phyloP scores from a whole-genome alignment of 345 rosid genomes.

The Moricandia moricandioides region DNA sequence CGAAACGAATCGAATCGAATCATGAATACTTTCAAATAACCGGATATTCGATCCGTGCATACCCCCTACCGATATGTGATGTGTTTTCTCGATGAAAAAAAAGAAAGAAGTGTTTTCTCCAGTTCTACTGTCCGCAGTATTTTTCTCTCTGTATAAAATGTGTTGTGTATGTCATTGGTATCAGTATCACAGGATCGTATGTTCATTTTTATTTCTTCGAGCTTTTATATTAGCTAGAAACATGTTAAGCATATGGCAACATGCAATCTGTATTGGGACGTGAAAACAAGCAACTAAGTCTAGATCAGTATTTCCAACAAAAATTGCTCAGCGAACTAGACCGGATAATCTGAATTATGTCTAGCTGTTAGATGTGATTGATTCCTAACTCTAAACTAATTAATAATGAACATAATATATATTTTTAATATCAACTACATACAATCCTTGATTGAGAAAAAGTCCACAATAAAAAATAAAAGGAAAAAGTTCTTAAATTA shows the following conservation, averaged over 20 bases:
- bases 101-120: too few species aligned
- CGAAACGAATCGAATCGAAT: too few species aligned
- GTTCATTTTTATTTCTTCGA: too few species aligned
- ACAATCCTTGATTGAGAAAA: not conserved
- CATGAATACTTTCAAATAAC: too few species aligned
- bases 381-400: not conserved
- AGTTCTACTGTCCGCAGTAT: too few species aligned
- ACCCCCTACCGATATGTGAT: not conserved
- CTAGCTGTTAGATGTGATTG: not conserved
- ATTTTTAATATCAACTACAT: not conserved
- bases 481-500: not conserved
- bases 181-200: too few species aligned
- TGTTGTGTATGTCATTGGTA: too few species aligned
- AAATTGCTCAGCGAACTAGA: not conserved
- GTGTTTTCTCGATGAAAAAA: not conserved
- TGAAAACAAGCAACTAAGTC: not conserved
- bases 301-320: not conserved
- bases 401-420: not conserved
- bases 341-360: not conserved
- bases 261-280: not conserved
- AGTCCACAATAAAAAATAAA: not conserved
- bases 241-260: too few species aligned
- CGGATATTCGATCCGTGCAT: too few species aligned
- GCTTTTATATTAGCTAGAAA: too few species aligned
- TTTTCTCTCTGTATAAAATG: too few species aligned